Evolutionary conservation across 1,139 yeast species (phyloP), one percentile per base, ranked within the genome.

Genomic region (Kluyveromyces sp.): DNA sequence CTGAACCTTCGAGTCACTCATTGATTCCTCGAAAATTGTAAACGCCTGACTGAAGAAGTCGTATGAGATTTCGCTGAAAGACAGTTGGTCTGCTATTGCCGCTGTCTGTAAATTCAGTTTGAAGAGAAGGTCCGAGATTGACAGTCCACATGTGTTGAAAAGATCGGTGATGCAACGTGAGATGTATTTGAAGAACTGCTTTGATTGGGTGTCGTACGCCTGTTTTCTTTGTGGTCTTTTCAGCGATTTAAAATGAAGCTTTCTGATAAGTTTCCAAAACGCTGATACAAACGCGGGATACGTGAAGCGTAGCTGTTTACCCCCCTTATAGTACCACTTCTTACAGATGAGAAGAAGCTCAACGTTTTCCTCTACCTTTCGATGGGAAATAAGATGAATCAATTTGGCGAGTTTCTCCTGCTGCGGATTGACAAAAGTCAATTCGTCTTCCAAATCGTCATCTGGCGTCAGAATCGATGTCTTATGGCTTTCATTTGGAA

Each of bases 21-120:
- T 69, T 25, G 79, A 72, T 57, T 92, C 97, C 62, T 92, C 98
- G 62, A 86, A 92, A 1, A 87, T 76, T 2, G 89, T 75, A 61
- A 88, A 87, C 3, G 94, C 83, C 62, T 88, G 95, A 26, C 85
- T 89, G 64, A 84, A 86, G 55, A 87, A 80, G 64, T 92, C 98
- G 63, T 85, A 86, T n/a, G 92, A 72, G 32, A 86, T 78, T 45
- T 78, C 85, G 42, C 74, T 76, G 12, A 74, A 56, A 3, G 66
- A 69, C 32, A 83, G 70, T 60, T 84, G 94, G 62, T 92, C 96
- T 0, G 96, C 92, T 3, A 85, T 66, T 1, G 74, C 63, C 0
- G 87, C 87, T 33, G 78, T 71, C 46, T 75, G 69, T 46, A 81
- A 62, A 54, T 80, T 66, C 41, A 71, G 49, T 61, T 73, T 56